Percentiles rank a stretch among this genome's conserved stretches.
Evolutionary conservation across 257 asterid species (phyloP).

Genomic region (Fraxinus anomala): DNA sequence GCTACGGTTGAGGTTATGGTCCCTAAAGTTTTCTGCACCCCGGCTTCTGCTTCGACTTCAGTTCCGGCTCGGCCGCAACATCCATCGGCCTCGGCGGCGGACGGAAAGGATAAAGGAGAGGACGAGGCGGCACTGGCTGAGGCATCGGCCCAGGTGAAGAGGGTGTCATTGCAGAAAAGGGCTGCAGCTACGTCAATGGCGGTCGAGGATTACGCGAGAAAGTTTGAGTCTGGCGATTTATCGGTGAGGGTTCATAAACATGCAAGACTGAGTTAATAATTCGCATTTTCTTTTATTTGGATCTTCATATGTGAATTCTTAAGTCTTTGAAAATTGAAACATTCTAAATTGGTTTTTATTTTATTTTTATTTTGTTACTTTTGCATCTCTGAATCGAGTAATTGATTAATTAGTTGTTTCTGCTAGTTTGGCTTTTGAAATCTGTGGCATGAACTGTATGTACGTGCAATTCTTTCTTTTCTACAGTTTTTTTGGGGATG

Average conservation of each 20-base stretch:
- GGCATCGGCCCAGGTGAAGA: slow-evolving; percentile 76
- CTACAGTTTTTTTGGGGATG: not conserved
- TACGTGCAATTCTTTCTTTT: not conserved
- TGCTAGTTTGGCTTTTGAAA: not conserved
- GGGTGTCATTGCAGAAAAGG: slow-evolving; percentile 82
- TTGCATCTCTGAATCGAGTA: not conserved
- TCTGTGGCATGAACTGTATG: not conserved
- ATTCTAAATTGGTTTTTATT: not conserved
- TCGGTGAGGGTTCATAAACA: slow-evolving; percentile 47
- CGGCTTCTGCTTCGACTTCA: slow-evolving; percentile 22
- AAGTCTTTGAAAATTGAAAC: not conserved
- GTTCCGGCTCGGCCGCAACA: slow-evolving; percentile 39
- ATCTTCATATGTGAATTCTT: slow-evolving; percentile 10
- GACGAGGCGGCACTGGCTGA: slow-evolving; percentile 26
- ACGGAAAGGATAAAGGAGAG: slow-evolving; percentile 50
- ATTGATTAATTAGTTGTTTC: not conserved
- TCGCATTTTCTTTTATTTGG: not conserved
- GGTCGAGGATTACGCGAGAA: slow-evolving; percentile 82
- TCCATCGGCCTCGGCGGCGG: slow-evolving; percentile 38
- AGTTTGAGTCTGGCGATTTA: slow-evolving; percentile 82
- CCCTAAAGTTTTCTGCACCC: slow-evolving; percentile 66
- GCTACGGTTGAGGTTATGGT: slow-evolving; percentile 83
- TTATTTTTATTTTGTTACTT: not conserved
- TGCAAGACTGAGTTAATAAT: slow-evolving; percentile 2
- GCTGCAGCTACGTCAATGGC: slow-evolving; percentile 79